These are phyloP conservation scores for Ceratobasidium sp. DNA, from an alignment of 1,284 basidiomycete genomes.

Conservation along the genomic window DNA sequence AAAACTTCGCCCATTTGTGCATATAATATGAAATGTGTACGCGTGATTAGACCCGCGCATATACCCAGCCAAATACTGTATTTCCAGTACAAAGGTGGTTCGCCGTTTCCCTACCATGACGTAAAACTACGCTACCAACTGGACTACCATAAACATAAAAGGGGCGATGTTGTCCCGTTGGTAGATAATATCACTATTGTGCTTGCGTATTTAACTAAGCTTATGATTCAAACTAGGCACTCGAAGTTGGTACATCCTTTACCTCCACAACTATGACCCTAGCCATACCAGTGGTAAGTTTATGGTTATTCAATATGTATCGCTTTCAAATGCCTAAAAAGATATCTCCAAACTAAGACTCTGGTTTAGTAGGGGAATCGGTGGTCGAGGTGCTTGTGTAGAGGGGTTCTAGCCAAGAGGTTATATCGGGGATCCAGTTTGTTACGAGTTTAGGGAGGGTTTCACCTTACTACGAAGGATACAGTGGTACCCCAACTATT, in stretches of 20 bases:
- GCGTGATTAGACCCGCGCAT: too few species aligned
- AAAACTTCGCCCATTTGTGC: too few species aligned
- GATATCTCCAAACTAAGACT: too few species aligned
- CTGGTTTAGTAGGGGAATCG: conserved; percentile 11
- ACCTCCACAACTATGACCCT: background rate
- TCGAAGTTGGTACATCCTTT: conserved; percentile 14
- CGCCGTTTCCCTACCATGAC: background rate
- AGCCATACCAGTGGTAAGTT: background rate
- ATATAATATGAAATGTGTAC: too few species aligned
- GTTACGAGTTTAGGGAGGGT: conserved; percentile 2
- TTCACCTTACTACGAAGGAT: conserved; percentile 16
- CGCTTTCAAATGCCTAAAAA: background rate
- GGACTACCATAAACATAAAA: background rate
- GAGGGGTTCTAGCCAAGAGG: background rate
- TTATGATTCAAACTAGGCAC: background rate
- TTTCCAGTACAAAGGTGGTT: too few species aligned
- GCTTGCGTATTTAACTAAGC: background rate
- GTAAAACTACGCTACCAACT: background rate
- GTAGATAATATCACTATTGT: background rate
- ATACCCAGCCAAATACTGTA: too few species aligned
- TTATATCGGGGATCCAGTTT: conserved; percentile 24
- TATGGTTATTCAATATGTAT: background rate
- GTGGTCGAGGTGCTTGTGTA: conserved; percentile 15
- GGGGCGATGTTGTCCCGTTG: conserved; percentile 36
- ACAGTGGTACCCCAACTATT: conserved; percentile 6